Evolutionary conservation across 225 moss, liverwort and hornwort species (phyloP).

Genomic region (Sphagnum tenellum): DNA sequence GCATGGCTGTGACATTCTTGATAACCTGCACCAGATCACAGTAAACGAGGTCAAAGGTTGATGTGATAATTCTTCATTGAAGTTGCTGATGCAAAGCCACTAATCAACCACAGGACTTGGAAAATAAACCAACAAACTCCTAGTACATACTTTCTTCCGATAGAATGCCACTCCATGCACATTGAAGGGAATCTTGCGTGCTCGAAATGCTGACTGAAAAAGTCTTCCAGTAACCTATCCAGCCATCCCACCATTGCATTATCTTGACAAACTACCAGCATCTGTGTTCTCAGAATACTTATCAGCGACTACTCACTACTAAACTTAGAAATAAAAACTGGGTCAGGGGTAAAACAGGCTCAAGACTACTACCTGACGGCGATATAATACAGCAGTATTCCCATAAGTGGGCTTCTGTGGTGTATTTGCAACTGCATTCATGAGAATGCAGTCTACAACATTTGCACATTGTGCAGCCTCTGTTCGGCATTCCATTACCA

Average conservation of each 20-base stretch:
- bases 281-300: not conserved
- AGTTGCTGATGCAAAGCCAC: not conserved
- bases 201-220: constrained; percentile 77
- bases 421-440: constrained; percentile 38
- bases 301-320: not conserved
- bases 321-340: not conserved
- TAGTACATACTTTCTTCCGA: constrained; percentile 61
- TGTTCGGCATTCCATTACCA: constrained; percentile 84
- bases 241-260: not conserved
- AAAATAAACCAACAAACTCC: not conserved
- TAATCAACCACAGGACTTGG: no score
- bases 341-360: not conserved
- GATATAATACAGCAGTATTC: constrained; percentile 73
- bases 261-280: constrained; percentile 2
- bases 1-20: constrained; percentile 61
- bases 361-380: constrained; percentile 64
- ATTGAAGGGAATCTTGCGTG: constrained; percentile 91
- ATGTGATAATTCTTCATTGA: not conserved
- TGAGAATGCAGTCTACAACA: constrained; percentile 70
- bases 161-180: constrained; percentile 95
- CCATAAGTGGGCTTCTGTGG: constrained; percentile 42
- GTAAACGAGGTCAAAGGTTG: not conserved
- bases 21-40: constrained; percentile 47
- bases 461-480: constrained; percentile 77
- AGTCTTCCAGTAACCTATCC: constrained; percentile 71